A percentile compares a stretch with the other conserved stretches of the same genome.
phyloP scores from a whole-genome alignment of 257 asterid species.

The Agastache rugosa region DNA sequence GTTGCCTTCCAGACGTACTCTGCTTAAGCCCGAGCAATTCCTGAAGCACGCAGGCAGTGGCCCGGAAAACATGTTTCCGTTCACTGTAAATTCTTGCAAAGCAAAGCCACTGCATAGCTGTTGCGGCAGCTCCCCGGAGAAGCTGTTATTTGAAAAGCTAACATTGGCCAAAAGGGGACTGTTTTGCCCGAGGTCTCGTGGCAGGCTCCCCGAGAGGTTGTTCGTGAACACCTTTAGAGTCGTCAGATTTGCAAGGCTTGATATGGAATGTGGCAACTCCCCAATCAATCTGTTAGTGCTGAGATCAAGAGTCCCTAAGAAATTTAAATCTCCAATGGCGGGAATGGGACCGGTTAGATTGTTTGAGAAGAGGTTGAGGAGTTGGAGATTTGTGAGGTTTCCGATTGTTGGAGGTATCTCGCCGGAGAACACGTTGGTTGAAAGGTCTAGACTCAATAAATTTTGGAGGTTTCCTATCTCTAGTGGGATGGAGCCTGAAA shows the following conservation, averaged over 20 bases:
- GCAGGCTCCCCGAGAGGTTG: slow-evolving; percentile 62
- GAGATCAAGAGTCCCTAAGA: slow-evolving; percentile 48
- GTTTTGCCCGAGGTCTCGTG: slow-evolving; percentile 61
- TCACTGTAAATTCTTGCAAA: slow-evolving; percentile 54
- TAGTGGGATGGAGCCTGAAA: slow-evolving; percentile 65
- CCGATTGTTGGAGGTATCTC: slow-evolving; percentile 61
- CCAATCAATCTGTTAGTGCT: slow-evolving; percentile 62
- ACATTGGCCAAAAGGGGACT: slow-evolving; percentile 47
- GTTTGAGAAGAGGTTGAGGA: slow-evolving; percentile 59
- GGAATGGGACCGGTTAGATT: slow-evolving; percentile 64
- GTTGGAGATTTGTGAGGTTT: slow-evolving; percentile 52
- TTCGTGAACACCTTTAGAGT: slow-evolving; percentile 51
- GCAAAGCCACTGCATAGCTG: slow-evolving; percentile 62
- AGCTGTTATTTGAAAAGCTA: slow-evolving; percentile 64
- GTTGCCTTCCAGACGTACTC: slow-evolving; percentile 72
- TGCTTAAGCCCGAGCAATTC: slow-evolving; percentile 54
- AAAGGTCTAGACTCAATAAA: slow-evolving; percentile 47
- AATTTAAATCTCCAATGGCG: slow-evolving; percentile 54
- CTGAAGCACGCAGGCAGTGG: slow-evolving; percentile 69
- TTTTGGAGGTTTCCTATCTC: slow-evolving; percentile 58
- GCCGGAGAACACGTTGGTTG: slow-evolving; percentile 64
- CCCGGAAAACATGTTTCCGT: slow-evolving; percentile 65
- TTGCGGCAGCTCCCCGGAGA: slow-evolving; percentile 74
- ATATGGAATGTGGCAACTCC: slow-evolving; percentile 59
- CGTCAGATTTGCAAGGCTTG: slow-evolving; percentile 50